Evolutionary conservation across 225 moss, liverwort and hornwort species (phyloP).

Genomic region (Rhytidiadelphus loreus): DNA sequence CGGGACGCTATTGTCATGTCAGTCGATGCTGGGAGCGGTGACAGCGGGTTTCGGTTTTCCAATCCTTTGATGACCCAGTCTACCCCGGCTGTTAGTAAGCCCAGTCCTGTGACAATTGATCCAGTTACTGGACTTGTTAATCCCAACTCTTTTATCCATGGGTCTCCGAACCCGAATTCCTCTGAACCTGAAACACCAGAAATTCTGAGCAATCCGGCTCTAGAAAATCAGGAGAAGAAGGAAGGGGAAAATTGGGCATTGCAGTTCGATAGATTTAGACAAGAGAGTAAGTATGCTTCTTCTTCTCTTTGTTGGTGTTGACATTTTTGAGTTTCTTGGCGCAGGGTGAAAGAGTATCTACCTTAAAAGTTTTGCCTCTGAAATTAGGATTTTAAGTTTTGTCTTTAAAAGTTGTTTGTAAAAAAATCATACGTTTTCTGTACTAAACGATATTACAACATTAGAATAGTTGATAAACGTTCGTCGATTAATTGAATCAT

Average conservation of each 20-base stretch:
- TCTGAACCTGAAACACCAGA: slow-evolving; percentile 7
- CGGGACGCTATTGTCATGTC: slow-evolving; percentile 34
- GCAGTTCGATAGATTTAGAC: slow-evolving; percentile 18
- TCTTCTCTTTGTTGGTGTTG: neutral
- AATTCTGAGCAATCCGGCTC: slow-evolving; percentile 12
- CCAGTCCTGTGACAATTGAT: neutral
- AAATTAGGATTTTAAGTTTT: neutral
- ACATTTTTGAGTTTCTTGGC: neutral
- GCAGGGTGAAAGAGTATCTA: neutral
- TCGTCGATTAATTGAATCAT: neutral
- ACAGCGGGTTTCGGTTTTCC: slow-evolving; percentile 20
- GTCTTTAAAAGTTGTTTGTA: neutral
- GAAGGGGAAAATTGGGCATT: slow-evolving; percentile 11
- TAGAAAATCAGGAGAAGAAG: slow-evolving; percentile 16
- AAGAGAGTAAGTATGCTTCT: slow-evolving; percentile 29
- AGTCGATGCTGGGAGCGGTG: slow-evolving; percentile 30
- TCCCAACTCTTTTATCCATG: neutral
- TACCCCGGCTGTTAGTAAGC: neutral
- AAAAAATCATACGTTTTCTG: neutral
- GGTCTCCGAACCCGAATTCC: neutral
- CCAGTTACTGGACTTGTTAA: slow-evolving; percentile 8
- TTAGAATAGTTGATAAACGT: neutral
- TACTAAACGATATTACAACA: neutral
- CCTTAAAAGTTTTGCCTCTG: neutral
- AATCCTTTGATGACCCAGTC: slow-evolving; percentile 40